Evolutionary conservation across 768 basidiomycete genomes (phyloP).

Genomic region (Suillus clintonianus): DNA sequence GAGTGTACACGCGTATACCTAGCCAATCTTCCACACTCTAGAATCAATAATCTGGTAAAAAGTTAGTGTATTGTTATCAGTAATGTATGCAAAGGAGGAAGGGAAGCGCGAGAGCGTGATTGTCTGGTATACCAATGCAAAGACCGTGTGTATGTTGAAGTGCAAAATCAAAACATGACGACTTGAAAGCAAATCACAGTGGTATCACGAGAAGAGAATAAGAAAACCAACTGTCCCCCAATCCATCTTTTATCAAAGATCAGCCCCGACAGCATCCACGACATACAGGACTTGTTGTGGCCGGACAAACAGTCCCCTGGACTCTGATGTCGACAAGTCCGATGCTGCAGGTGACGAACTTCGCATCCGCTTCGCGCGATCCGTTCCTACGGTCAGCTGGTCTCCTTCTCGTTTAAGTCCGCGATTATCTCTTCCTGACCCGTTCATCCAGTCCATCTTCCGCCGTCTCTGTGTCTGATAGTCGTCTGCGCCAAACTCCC

Average conservation of each 20-base stretch:
- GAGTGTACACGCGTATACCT: neutral
- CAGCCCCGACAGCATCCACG: constrained; percentile 75
- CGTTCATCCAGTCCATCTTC: constrained; percentile 35
- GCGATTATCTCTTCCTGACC: constrained; percentile 27
- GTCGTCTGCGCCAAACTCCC: constrained; percentile 60
- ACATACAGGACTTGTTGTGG: constrained; percentile 89
- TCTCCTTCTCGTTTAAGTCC: constrained; percentile 61
- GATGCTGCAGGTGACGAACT: constrained; percentile 69
- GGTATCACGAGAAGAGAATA: neutral
- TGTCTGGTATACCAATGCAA: constrained; percentile 3
- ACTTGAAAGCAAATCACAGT: constrained; percentile 2
- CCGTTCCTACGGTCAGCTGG: constrained; percentile 40
- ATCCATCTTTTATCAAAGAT: constrained; percentile 42
- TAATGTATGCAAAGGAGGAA: constrained; percentile 3
- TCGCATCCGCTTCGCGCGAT: constrained; percentile 57
- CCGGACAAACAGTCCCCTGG: constrained; percentile 76
- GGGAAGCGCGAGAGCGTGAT: neutral
- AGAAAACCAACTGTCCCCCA: neutral
- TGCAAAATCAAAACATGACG: constrained; percentile 4
- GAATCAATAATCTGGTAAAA: neutral
- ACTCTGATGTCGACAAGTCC: constrained; percentile 61
- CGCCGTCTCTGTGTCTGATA: constrained; percentile 49
- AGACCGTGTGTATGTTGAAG: constrained; percentile 1
- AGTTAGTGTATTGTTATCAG: constrained; percentile 4
- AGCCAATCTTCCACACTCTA: neutral